Conservation (phyloP, 208 protist genomes). For the Trypanosoma theileri region DNA sequence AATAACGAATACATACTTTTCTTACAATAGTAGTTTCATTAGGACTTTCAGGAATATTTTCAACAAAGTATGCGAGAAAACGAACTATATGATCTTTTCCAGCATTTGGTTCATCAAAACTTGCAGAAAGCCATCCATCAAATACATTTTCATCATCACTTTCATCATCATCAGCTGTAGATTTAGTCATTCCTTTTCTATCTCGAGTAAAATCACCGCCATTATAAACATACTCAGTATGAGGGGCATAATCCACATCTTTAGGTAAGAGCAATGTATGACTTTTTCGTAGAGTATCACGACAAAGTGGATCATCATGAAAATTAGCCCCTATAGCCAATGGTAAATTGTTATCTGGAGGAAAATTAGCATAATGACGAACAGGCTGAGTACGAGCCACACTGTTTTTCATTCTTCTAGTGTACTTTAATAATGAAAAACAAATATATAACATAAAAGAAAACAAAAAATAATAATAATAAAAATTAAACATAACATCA, state of each 20-base stretch:
- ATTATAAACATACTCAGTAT: conserved; percentile 81
- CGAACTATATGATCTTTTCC: conserved; percentile 73
- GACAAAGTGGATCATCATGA: conserved; percentile 89
- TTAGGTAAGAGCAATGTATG: conserved; percentile 69
- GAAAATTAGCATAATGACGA: conserved; percentile 61
- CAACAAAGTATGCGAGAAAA: conserved; percentile 78
- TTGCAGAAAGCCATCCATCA: conserved; percentile 70
- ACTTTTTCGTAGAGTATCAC: conserved; percentile 73
- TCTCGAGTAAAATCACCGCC: conserved; percentile 29
- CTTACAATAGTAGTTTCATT: conserved; percentile 63
- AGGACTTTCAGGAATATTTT: conserved; percentile 61
- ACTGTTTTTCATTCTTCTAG: conserved; percentile 73
- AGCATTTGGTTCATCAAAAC: conserved; percentile 56
- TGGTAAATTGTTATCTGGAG: conserved; percentile 71
- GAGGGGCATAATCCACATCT: conserved; percentile 64
- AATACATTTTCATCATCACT: conserved; percentile 44
- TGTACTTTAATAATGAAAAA: conserved; percentile 12
- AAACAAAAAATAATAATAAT: conserved; percentile 15
- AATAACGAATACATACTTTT: conserved; percentile 79
- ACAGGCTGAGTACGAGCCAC: conserved; percentile 58
- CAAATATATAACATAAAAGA: conserved; percentile 18
- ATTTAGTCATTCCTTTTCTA: conserved; percentile 1
- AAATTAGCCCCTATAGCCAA: conserved; percentile 85
- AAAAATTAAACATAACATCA: conserved; percentile 10
- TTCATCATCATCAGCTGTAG: conserved; percentile 15